Evolutionary conservation across 2,329 filamentous ascomycete species (phyloP), one percentile per base, ranked within the genome.

Genomic region (Ceratocystis alfenasii): DNA sequence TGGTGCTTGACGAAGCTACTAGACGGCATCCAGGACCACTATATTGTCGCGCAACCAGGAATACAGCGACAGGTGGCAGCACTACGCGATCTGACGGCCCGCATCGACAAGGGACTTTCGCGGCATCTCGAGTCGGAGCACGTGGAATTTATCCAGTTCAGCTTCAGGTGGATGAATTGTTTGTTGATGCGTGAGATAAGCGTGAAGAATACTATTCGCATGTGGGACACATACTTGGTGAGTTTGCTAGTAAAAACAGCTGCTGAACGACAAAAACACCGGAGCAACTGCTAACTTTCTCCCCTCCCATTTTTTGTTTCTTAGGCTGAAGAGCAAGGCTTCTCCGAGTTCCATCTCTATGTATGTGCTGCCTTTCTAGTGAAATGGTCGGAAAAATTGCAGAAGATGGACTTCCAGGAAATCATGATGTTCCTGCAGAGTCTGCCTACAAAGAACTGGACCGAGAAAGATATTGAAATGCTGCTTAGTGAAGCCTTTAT

Each of bases 221-320:
- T 99, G 94, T 99, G 94, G 94, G 94, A 99, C 76, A 99, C 94
- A 30, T 99, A 99, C 77, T 83, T 99, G 78, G 93, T 96, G 79
- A 74, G 85, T 77, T 57, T 71, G 70, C 69, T 70, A 68, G 63
- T 67, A 68, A 20, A n/a, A 17, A 46, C 10, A 17, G 20, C 33
- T 20, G 15, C 44, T 5, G 25, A 36, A 22, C 36, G n/a, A 17
- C 57, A 17, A 60, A 67, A 33, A 33, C 25, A 12, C 55, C 1
- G 15, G 5, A n/a, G 12, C 30, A 57, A 3, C 17, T 22, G 30
- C 25, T 44, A 36, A 64, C 25, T n/a, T 33, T 28, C 48, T 25
- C 2, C 20, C 8, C 46, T 10, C 2, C 15, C 65, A 4, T 36
- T 3, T 41, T 41, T 12, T 67, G 62, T 20, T 17, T 4, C 46